These are phyloP conservation scores for Diddensiella transvaalensis DNA, from an alignment of 805 yeast species.

Conservation along the genomic window DNA sequence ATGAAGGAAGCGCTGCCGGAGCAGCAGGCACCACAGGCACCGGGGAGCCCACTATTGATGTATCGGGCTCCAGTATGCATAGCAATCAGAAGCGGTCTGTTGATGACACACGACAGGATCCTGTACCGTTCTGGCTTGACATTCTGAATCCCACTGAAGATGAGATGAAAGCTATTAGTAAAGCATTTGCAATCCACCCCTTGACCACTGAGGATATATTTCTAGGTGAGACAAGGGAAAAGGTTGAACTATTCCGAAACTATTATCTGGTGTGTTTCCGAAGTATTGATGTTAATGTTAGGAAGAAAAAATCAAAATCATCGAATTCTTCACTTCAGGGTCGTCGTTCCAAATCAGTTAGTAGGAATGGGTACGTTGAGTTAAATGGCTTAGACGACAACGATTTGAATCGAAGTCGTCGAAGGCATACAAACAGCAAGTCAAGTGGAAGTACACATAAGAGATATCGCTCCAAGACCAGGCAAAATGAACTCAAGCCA, in stretches of 20 bases:
- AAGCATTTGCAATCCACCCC: constrained; percentile 93
- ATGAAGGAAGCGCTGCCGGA: background rate
- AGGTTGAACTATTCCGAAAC: constrained; percentile 86
- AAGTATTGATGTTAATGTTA: constrained; percentile 61
- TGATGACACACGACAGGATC: constrained; percentile 9
- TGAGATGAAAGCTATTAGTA: constrained; percentile 87
- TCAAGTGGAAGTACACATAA: constrained; percentile 3
- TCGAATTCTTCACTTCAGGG: background rate
- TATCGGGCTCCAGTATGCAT: constrained; percentile 2
- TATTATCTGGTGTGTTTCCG: constrained; percentile 91
- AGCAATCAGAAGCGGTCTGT: background rate
- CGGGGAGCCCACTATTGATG: constrained; percentile 1
- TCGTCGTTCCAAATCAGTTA: background rate
- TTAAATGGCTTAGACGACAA: constrained; percentile 1
- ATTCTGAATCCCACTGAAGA: constrained; percentile 91
- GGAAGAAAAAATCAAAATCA: background rate
- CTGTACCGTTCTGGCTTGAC: constrained; percentile 80
- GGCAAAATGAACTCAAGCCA: constrained; percentile 53
- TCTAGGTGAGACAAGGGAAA: constrained; percentile 90
- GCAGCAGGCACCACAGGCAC: background rate
- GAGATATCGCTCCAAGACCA: constrained; percentile 10
- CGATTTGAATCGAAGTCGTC: background rate
- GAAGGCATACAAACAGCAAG: background rate
- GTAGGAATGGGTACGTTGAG: constrained; percentile 4
- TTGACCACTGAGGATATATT: constrained; percentile 93